Evolutionary conservation across 768 basidiomycete species (phyloP), one percentile per base, ranked within the genome.

Genomic region (Coprinopsis cinerea): DNA sequence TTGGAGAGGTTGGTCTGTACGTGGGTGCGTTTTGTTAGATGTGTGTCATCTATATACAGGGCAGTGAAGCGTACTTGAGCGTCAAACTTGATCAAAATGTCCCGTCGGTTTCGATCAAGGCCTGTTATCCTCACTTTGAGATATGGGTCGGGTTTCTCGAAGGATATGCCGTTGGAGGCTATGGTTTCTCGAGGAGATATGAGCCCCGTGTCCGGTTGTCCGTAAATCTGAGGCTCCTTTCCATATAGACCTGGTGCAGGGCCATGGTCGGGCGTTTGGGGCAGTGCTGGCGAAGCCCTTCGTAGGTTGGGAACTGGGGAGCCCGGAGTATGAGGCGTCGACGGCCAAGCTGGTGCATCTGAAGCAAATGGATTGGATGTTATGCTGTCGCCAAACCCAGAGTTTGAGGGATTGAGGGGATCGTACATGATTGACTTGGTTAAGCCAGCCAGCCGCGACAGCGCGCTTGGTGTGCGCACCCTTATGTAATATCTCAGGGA

Each of bases 51-150:
- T 23, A 28, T 9, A 23, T 39, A 44, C 10, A 52, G 34, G 40
- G 39, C n/a, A 18, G 39, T 17, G 48, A 11, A 32, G 44, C 78
- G 58, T 59, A 94, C 95, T 77, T 95, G 92, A 14, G 92, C 93
- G 66, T 99, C 96, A 54, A 99, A 81, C 62, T 91, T 85, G 62
- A 99, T 76, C 62, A 97, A 79, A 54, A 96, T 85, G 61, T 99
- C 96, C 59, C 94, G 78, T 67, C 92, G 76, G 72, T 98, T 97
- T 67, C 96, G 79, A 68, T 99, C 96, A 61, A 99, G 65, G 13
- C 85, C 88, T 15, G 89, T 88, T 54, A 99, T 88, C 61, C 92
- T 77, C 41, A 95, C 89, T 61, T 91, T 77, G 52, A 99, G 74
- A 65, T 91, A 96, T 22, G 89, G 88, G 57, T 87, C 89, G 24